Conservation (phyloP, 192 early-diverging fungal genomes). For the Cetraspora pellucida region DNA sequence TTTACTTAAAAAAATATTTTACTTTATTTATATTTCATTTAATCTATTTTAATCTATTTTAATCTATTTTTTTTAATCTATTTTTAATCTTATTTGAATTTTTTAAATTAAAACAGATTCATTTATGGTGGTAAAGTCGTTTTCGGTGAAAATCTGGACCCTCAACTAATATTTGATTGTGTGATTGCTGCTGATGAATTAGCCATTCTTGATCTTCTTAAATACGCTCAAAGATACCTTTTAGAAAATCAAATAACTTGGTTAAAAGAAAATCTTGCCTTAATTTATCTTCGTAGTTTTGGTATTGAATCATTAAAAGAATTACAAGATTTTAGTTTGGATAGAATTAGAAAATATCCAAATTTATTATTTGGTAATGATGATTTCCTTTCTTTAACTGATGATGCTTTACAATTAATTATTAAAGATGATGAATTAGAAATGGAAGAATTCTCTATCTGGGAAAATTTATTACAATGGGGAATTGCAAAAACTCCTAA, state of each 20-base stretch:
- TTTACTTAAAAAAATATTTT: too few species aligned
- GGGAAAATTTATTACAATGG: conserved; percentile 26
- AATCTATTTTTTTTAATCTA: background rate
- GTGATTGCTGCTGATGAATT: conserved; percentile 18
- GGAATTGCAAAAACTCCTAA: background rate
- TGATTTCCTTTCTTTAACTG: background rate
- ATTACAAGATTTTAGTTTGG: conserved; percentile 25
- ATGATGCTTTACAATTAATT: background rate
- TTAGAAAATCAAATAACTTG: background rate
- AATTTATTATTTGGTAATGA: background rate
- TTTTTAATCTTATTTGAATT: background rate
- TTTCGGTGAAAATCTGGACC: background rate
- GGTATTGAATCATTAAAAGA: background rate
- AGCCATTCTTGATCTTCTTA: background rate
- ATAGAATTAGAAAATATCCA: conserved; percentile 22
- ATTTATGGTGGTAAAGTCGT: conserved; percentile 14
- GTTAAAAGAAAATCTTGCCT: conserved; percentile 11
- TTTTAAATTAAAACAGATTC: background rate
- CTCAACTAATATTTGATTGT: conserved; percentile 17
- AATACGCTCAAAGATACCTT: background rate
- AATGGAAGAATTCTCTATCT: conserved; percentile 17
- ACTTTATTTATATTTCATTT: background rate
- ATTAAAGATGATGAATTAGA: conserved; percentile 17
- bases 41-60: background rate
- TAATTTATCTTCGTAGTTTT: conserved; percentile 4